Conservation (phyloP, 106 monocot genomes). For the Iris macrosiphon region DNA sequence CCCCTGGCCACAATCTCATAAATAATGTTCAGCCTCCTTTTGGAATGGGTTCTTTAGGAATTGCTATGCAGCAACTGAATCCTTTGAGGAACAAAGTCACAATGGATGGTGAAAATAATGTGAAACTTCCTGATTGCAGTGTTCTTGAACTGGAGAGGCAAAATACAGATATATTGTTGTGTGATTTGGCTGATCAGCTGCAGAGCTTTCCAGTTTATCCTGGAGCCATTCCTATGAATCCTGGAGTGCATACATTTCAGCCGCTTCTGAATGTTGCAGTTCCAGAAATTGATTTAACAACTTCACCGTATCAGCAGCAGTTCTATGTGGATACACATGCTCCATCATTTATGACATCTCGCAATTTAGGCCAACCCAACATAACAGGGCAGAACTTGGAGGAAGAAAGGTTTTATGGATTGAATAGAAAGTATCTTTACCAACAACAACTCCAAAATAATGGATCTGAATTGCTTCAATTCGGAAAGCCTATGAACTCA, state of each 20-base stretch:
- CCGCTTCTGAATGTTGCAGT: constrained; percentile 4
- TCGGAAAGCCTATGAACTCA: constrained; percentile 7
- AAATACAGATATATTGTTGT: background rate
- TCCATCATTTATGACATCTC: background rate
- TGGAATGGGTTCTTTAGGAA: constrained; percentile 4
- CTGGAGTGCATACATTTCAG: constrained; percentile 3
- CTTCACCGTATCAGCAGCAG: background rate
- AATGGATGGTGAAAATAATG: background rate
- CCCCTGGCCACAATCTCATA: background rate
- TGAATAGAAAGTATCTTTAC: constrained; percentile 4
- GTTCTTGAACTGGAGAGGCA: constrained; percentile 6
- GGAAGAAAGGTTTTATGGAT: constrained; percentile 6
- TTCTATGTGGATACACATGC: background rate
- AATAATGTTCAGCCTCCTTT: background rate
- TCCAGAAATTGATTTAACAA: background rate
- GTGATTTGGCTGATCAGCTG: background rate
- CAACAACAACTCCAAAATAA: constrained; percentile 5
- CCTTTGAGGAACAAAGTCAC: background rate
- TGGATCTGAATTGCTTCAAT: constrained; percentile 2
- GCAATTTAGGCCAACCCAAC: constrained; percentile 5
- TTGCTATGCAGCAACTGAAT: background rate
- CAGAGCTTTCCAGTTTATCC: background rate
- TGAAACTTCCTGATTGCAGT: background rate
- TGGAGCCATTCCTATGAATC: constrained; percentile 15
- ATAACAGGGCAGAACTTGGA: constrained; percentile 4